Evolutionary conservation across 305 asterid species (phyloP), one percentile per base, ranked within the genome.

Genomic region (Fraxinus floribunda): DNA sequence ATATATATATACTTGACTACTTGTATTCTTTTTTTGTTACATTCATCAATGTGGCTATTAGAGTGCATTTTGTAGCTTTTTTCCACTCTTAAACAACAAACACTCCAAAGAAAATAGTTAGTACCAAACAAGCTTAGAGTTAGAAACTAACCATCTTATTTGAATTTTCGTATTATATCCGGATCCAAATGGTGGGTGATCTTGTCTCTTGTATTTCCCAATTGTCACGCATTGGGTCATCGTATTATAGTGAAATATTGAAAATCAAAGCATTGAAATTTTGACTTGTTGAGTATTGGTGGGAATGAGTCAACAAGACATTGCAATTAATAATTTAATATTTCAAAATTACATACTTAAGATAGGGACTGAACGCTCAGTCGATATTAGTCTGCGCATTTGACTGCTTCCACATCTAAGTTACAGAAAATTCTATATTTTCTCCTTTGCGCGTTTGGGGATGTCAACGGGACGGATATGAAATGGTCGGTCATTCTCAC

Each of bases 251-350:
- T 78, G 80, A 85, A 78, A 38, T n/a, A 16, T 82, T 82, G 81
- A 82, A 79, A 9, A 52, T 38, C 7, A 20, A 26, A 75, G 44
- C 29, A 5, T 22, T 44, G 20, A 9, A 70, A 26, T 26, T 41
- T 78, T 74, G 87, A 82, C 83, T 46, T 41, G 3, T 8, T 7
- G 68, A 66, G 83, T 62, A 78, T 78, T 76, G 85, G 87, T 62
- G 80, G 66, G 83, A 78, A 74, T 73, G 64, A 62, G 78, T 74
- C 78, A 77, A 78, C 7, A 49, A 41, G 74, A 41, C 38, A 29
- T 29, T 32, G 8, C 34, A 55, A 1, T 55, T 55, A 55, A 55
- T 55, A 16, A 16, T 55, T 55, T 55, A n/a, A 5, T 15, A 49
- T 3, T 80, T 73, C 73, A 44, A 78, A 78, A 57, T 60, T 35